phyloP scores from a whole-genome alignment of 345 rosid genomes.

The Trapa bicornis region DNA sequence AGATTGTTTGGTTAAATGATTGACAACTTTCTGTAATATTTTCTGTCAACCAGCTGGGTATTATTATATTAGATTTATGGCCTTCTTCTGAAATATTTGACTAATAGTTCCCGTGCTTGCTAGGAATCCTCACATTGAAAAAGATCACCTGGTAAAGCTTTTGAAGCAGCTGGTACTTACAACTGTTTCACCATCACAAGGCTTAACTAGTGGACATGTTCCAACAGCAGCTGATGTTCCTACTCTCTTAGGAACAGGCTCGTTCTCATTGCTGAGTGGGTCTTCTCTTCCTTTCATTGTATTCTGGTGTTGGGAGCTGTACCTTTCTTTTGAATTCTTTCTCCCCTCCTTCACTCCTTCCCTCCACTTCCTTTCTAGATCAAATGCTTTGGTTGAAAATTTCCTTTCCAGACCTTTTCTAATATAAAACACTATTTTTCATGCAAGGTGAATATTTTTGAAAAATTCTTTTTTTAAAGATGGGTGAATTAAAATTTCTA shows the following conservation, averaged over 20 bases:
- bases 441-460: too few species aligned
- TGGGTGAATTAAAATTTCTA: too few species aligned
- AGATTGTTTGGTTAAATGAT: not conserved
- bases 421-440: not conserved
- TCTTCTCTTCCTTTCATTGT: slow-evolving; percentile 21
- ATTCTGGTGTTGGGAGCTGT: not conserved
- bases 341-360: too few species aligned
- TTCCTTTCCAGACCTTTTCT: not conserved
- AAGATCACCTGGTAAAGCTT: slow-evolving; percentile 89
- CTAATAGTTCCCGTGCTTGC: not conserved
- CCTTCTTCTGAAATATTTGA: not conserved
- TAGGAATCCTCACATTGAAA: slow-evolving; percentile 82
- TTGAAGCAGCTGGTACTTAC: slow-evolving; percentile 67
- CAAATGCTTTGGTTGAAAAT: not conserved
- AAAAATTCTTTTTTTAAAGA: too few species aligned
- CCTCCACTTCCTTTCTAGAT: not conserved
- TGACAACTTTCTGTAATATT: not conserved
- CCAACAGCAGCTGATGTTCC: slow-evolving; percentile 84
- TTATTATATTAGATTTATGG: not conserved
- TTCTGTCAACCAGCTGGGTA: not conserved
- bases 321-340: not conserved
- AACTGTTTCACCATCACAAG: slow-evolving; percentile 40
- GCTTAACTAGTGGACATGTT: slow-evolving; percentile 32
- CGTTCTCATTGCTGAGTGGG: slow-evolving; percentile 83
- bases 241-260: slow-evolving; percentile 71